Percentiles rank a stretch among this genome's conserved stretches.
phyloP scores from a whole-genome alignment of 176 grass and related monocot genomes.

The Lolium rigidum region DNA sequence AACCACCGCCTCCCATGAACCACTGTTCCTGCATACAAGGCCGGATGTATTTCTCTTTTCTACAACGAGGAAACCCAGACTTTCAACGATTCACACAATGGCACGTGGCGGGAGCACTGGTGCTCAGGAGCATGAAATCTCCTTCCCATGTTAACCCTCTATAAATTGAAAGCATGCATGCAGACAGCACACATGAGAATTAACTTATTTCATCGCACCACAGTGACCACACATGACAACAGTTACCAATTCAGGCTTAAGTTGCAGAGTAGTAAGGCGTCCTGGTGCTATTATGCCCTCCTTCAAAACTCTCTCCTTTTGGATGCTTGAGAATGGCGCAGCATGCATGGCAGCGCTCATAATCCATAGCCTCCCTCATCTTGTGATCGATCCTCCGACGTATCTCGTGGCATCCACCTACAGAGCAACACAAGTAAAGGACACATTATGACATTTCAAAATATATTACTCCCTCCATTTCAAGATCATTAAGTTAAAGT shows the following conservation, averaged over 20 bases:
- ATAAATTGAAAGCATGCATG: too few relatives aligned
- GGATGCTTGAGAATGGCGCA: not conserved
- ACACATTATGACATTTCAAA: not conserved
- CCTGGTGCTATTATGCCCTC: slow-evolving; percentile 2
- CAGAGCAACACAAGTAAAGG: not conserved
- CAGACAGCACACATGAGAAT: not conserved
- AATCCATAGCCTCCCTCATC: not conserved
- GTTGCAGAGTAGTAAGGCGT: slow-evolving; percentile 10
- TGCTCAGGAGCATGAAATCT: too few relatives aligned
- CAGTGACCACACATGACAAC: not conserved
- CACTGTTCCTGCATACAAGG: too few relatives aligned
- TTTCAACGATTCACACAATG: too few relatives aligned
- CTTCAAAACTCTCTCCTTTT: not conserved
- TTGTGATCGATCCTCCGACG: not conserved
- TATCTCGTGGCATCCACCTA: not conserved
- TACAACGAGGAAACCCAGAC: too few relatives aligned
- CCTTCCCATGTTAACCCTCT: too few relatives aligned
- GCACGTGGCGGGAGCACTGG: too few relatives aligned
- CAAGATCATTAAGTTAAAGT: not conserved
- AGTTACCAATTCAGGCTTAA: not conserved
- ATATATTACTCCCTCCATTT: too few relatives aligned
- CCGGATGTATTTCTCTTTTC: too few relatives aligned
- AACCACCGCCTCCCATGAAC: too few relatives aligned
- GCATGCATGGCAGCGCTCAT: not conserved
- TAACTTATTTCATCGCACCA: too few relatives aligned